Evolutionary conservation across 2,329 filamentous ascomycete species (phyloP), one percentile per base, ranked within the genome.

Genomic region (Rhexocercosporidium sp.): DNA sequence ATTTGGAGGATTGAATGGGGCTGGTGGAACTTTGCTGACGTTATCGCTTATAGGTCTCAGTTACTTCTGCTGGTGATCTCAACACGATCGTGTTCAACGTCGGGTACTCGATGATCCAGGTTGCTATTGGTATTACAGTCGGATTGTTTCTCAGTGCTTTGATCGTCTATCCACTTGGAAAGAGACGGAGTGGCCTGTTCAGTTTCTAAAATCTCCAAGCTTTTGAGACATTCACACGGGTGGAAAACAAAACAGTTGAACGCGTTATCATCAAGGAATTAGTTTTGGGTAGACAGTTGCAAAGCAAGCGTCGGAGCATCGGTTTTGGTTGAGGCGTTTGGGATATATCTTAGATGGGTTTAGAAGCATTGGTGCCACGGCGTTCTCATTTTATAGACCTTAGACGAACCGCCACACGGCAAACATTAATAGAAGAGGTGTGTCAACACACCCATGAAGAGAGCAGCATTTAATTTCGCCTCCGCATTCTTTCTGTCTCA

Each of bases 81-180:
- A 79, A 79, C 61, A 77, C 72, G 7, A 78, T 79, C 18, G 79
- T 80, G 20, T 78, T 79, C 59, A 80, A 79, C 67, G 76, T 81
- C 64, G 79, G 78, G 11, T 78, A 77, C 61, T 77, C 74, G 34
- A 80, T 81, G 78, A 78, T 81, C 31, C 78, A 81, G 67, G 74
- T 81, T 41, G 79, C 79, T 3, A 80, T 81, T 62, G 80, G 79
- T n/a, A 80, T 81, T 20, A 80, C 79, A 14, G 79, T 81, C 34
- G 80, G 80, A 3, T 67, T 81, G 25, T 81, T 81, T 65, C 73
- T 79, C 12, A 78, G 78, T 61, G 77, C 78, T 6, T 71, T 81
- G 27, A 74, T 81, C 46, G 76, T 81, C 4, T 81, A 81, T 71
- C 79, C 79, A 6, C 72, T 81, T 51, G 79, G 79, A 31, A 81